Evolutionary conservation across 805 yeast genomes (phyloP).

Genomic region (Limtongia smithiae): DNA sequence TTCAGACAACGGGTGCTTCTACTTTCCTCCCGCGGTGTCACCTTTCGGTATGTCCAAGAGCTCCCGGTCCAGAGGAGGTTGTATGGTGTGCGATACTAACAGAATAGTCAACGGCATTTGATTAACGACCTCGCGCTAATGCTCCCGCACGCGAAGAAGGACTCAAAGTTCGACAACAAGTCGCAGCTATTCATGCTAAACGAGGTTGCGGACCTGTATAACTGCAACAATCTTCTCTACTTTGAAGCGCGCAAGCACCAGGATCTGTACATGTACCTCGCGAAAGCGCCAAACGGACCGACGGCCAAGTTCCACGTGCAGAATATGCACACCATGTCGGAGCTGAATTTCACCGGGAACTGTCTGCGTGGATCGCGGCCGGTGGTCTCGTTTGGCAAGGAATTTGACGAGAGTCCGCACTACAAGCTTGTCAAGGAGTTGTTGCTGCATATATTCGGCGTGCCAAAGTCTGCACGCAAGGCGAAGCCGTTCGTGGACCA

Average conservation of each 20-base stretch:
- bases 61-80: neutral
- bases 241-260: conserved; percentile 96
- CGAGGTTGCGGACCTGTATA: conserved; percentile 94
- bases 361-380: conserved; percentile 96
- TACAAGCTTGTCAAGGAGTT: conserved; percentile 75
- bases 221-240: conserved; percentile 90
- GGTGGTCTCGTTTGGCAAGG: conserved; percentile 76
- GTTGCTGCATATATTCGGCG: conserved; percentile 81
- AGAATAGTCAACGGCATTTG: conserved; percentile 81
- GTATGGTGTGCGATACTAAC: neutral
- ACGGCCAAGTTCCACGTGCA: conserved; percentile 90
- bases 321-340: conserved; percentile 92
- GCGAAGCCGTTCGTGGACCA: conserved; percentile 94
- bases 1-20: conserved; percentile 51
- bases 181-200: conserved; percentile 82
- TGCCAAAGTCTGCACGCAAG: conserved; percentile 89
- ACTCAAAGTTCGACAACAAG: conserved; percentile 92
- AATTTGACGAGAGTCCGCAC: conserved; percentile 70
- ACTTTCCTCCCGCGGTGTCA: conserved; percentile 91
- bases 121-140: conserved; percentile 73
- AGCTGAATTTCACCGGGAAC: conserved; percentile 93
- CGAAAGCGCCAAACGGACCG: conserved; percentile 98
- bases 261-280: conserved; percentile 89
- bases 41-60: conserved; percentile 40
- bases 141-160: conserved; percentile 93